Evolutionary conservation across 2,329 filamentous ascomycete species (phyloP).

Genomic region (Penicillium rolfsii): DNA sequence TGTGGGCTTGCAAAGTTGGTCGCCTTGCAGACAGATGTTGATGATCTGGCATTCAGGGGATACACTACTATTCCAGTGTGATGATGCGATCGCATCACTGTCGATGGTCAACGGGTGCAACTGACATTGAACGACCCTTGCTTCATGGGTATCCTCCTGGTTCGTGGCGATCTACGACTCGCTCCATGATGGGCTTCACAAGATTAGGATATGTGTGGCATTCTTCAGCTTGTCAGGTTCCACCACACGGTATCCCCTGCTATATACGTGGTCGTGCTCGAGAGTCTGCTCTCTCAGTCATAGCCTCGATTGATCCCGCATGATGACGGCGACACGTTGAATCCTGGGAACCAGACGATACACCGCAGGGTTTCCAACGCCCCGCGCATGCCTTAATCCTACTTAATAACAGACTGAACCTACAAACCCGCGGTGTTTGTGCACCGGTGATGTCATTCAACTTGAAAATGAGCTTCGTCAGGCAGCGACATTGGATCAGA

Average conservation of each 20-base stretch:
- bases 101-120: constrained; percentile 1
- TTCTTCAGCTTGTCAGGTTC: constrained; percentile 31
- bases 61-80: background rate
- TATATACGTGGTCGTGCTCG: constrained; percentile 31
- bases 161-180: constrained; percentile 30
- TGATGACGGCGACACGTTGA: constrained; percentile 7
- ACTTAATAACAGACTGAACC: background rate
- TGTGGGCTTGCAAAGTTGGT: constrained; percentile 29
- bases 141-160: constrained; percentile 25
- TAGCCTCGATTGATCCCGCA: constrained; percentile 26
- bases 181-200: constrained; percentile 16
- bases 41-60: constrained; percentile 24
- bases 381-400: constrained; percentile 1
- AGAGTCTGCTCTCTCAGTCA: constrained; percentile 28
- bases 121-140: constrained; percentile 33
- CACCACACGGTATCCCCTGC: constrained; percentile 27
- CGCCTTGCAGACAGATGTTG: constrained; percentile 34
- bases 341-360: background rate
- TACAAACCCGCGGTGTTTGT: background rate
- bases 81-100: background rate
- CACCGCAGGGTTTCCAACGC: constrained; percentile 5
- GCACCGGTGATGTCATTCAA: background rate
- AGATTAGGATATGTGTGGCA: background rate
- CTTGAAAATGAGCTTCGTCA: background rate
- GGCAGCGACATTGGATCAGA: background rate